Percentiles rank a stretch among this genome's conserved stretches.
Conservation (phyloP, 106 monocot genomes). For the Dendrobium chrysotoxum region DNA sequence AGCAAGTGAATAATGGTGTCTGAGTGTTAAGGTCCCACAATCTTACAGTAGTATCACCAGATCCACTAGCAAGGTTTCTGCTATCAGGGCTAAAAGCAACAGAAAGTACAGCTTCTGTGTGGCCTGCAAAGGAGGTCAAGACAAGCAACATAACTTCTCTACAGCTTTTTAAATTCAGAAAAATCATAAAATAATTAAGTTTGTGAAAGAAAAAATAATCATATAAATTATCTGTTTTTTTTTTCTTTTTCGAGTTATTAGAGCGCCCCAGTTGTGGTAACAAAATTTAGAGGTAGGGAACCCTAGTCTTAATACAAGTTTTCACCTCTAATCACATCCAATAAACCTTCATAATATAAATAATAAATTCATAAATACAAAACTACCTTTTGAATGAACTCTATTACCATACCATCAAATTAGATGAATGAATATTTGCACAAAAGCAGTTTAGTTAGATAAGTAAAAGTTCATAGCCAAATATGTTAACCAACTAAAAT, state of each 20-base stretch:
- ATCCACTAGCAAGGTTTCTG: conserved; percentile 77
- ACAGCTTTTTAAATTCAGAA: neutral
- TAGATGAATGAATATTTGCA: conserved; percentile 1
- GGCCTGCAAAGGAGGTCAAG: conserved; percentile 43
- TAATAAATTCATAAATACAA: neutral
- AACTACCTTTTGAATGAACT: neutral
- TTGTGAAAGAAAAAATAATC: neutral
- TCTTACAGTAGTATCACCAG: conserved; percentile 92
- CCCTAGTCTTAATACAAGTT: too few relatives aligned
- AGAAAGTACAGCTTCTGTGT: conserved; percentile 89
- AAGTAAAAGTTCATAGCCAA: neutral
- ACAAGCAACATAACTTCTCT: neutral
- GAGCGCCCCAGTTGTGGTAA: too few relatives aligned
- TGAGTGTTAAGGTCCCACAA: conserved; percentile 97
- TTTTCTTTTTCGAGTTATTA: too few relatives aligned
- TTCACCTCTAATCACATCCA: too few relatives aligned
- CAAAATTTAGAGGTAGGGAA: too few relatives aligned
- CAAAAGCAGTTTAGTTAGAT: neutral
- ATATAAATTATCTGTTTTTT: neutral
- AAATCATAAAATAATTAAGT: neutral
- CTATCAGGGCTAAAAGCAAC: conserved; percentile 97
- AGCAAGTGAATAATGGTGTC: conserved; percentile 87
- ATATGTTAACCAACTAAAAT: neutral
- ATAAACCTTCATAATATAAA: neutral
- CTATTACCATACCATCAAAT: neutral